These are phyloP conservation scores for Globisporangium paroecandrum DNA, from an alignment of 352 stramenopile genomes.

Conservation along the genomic window DNA sequence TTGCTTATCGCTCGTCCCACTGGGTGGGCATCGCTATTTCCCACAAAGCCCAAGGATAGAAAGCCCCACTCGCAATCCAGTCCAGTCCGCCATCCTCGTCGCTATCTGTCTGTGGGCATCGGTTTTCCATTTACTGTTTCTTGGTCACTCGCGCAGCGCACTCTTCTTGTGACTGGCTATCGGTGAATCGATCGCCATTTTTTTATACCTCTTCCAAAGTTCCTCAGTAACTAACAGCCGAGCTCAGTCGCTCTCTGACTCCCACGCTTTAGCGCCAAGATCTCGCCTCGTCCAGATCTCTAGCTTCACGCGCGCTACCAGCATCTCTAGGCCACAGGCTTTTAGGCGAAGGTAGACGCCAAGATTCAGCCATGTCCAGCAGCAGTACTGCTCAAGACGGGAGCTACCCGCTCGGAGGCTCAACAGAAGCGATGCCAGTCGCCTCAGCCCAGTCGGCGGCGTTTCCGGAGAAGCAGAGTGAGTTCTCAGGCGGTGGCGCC, in stretches of 20 bases:
- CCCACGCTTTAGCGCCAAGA: background rate
- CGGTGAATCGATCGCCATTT: background rate
- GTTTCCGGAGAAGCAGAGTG: slow-evolving; percentile 14
- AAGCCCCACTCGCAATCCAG: background rate
- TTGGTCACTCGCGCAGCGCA: background rate
- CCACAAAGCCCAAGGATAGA: background rate
- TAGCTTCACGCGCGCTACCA: background rate
- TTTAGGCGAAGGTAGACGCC: background rate
- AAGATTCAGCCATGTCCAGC: background rate
- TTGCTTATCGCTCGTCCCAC: slow-evolving; percentile 3
- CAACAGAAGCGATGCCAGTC: background rate
- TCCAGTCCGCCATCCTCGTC: background rate
- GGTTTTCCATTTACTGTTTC: background rate
- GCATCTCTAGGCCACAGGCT: background rate
- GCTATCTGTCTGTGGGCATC: background rate
- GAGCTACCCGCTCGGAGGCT: background rate
- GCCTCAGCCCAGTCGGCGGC: slow-evolving; percentile 1
- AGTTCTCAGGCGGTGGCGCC: background rate
- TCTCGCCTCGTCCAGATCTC: background rate
- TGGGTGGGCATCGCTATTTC: no score
- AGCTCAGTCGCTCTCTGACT: background rate
- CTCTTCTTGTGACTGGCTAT: background rate
- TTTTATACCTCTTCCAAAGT: background rate
- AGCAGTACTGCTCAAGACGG: background rate
- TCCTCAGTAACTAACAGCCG: background rate